Percentiles rank a stretch among this genome's conserved stretches.
Conservation (phyloP, 164 flowering plant species). For the Berberis vulgaris region DNA sequence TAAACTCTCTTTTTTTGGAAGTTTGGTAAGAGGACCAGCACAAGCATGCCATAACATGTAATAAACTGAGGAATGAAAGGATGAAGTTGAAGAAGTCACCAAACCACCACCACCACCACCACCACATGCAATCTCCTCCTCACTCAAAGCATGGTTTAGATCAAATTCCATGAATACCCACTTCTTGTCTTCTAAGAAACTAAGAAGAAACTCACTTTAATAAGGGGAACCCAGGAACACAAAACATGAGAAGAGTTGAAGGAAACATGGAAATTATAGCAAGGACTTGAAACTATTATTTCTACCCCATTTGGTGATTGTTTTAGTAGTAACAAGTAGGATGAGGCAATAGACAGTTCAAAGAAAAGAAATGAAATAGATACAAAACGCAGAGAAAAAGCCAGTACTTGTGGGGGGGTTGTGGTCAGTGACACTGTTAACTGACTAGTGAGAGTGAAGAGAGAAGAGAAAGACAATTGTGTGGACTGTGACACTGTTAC, state of each 20-base stretch:
- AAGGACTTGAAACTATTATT: constrained; percentile 23
- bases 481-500: constrained; percentile 15
- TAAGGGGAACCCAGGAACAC: constrained; percentile 12
- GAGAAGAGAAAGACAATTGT: too few relatives aligned
- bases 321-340: too few relatives aligned
- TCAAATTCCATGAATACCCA: constrained; percentile 81
- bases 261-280: constrained; percentile 22
- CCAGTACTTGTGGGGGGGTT: constrained; percentile 22
- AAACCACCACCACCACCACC: constrained; percentile 12
- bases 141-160: constrained; percentile 58
- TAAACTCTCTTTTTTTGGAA: constrained; percentile 76
- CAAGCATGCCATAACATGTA: constrained; percentile 90
- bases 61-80: constrained; percentile 39
- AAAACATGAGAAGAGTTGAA: constrained; percentile 22
- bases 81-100: constrained; percentile 33
- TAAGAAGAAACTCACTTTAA: not conserved
- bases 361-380: not conserved
- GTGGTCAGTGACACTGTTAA: too few relatives aligned
- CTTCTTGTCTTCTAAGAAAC: not conserved
- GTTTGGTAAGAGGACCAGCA: constrained; percentile 80
- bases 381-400: constrained; percentile 13
- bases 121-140: constrained; percentile 31
- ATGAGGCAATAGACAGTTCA: too few relatives aligned
- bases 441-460: constrained; percentile 16
- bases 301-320: constrained; percentile 13